A percentile compares a stretch with the other conserved stretches of the same genome.
phyloP scores from a whole-genome alignment of 139 green algal genomes.

The Picochlorum sp. region DNA sequence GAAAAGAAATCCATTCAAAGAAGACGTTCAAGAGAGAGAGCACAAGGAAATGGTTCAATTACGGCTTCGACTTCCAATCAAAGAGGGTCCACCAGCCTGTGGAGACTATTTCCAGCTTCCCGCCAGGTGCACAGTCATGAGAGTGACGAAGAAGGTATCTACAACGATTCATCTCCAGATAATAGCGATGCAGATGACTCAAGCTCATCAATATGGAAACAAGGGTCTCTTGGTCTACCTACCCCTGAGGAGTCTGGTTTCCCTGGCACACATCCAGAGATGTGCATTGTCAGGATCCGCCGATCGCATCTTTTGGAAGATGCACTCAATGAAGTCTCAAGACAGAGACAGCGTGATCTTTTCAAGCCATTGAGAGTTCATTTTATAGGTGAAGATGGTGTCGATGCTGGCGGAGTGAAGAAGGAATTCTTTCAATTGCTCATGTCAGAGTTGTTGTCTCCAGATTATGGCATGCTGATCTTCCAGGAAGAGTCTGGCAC shows the following conservation, averaged over 20 bases:
- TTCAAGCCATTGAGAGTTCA: slow-evolving; percentile 90
- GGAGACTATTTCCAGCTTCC: neutral
- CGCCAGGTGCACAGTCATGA: neutral
- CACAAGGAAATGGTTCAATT: neutral
- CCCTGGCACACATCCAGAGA: slow-evolving; percentile 67
- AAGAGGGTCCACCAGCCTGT: neutral
- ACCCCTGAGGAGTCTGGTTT: slow-evolving; percentile 44
- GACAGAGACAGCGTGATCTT: slow-evolving; percentile 67
- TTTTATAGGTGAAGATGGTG: slow-evolving; percentile 92
- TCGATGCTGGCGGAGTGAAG: slow-evolving; percentile 80
- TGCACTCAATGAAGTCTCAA: slow-evolving; percentile 72
- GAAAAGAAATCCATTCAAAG: neutral
- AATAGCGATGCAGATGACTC: neutral
- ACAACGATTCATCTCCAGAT: neutral
- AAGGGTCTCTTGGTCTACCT: slow-evolving; percentile 45
- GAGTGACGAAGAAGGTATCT: slow-evolving; percentile 10
- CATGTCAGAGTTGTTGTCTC: slow-evolving; percentile 69
- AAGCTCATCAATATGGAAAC: slow-evolving; percentile 20
- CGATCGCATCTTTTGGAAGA: slow-evolving; percentile 79
- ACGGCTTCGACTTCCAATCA: no score
- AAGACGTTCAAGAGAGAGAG: neutral
- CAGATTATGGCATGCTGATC: slow-evolving; percentile 81
- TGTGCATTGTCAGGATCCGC: slow-evolving; percentile 82
- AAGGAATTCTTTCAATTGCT: slow-evolving; percentile 96
- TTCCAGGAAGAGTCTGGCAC: slow-evolving; percentile 63